phyloP scores from a whole-genome alignment of 805 yeast species.

The Yamadazyma takamatsuzukensis region DNA sequence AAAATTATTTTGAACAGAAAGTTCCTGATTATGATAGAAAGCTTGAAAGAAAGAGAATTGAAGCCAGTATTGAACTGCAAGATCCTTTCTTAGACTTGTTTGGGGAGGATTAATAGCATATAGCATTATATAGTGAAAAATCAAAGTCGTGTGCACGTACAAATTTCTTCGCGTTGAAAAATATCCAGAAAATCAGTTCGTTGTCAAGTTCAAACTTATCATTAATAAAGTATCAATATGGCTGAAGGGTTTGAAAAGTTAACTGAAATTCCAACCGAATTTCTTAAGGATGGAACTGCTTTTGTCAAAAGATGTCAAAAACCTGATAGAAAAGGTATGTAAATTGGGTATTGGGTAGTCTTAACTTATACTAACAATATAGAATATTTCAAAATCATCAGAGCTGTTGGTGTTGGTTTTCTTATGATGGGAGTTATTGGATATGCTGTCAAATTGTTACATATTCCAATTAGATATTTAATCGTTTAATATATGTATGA shows the following conservation, averaged over 20 bases:
- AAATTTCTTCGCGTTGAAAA: no score
- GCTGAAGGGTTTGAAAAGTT: conserved; percentile 67
- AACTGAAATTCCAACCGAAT: conserved; percentile 85
- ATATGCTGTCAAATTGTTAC: conserved; percentile 87
- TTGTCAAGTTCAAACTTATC: background rate
- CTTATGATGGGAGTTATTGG: conserved; percentile 98
- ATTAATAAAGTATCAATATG: conserved; percentile 22
- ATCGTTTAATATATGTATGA: no score
- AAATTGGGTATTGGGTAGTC: conserved; percentile 5
- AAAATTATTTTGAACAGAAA: conserved; percentile 2
- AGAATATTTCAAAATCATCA: conserved; percentile 82
- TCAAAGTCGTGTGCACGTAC: no score
- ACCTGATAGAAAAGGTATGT: conserved; percentile 72
- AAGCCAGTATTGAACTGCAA: conserved; percentile 18
- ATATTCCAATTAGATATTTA: conserved; percentile 93
- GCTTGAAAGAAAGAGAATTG: conserved; percentile 20
- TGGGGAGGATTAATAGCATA: conserved; percentile 2
- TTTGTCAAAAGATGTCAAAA: conserved; percentile 90
- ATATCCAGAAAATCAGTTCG: background rate
- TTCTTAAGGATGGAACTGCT: conserved; percentile 85
- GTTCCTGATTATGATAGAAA: conserved; percentile 9
- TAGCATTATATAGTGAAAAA: no score
- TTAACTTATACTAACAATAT: background rate
- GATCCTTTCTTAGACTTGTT: conserved; percentile 22
- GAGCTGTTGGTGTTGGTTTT: conserved; percentile 97